Conservation (phyloP, 2,329 filamentous ascomycete genomes). For the Thermothelomyces thermophilus region DNA sequence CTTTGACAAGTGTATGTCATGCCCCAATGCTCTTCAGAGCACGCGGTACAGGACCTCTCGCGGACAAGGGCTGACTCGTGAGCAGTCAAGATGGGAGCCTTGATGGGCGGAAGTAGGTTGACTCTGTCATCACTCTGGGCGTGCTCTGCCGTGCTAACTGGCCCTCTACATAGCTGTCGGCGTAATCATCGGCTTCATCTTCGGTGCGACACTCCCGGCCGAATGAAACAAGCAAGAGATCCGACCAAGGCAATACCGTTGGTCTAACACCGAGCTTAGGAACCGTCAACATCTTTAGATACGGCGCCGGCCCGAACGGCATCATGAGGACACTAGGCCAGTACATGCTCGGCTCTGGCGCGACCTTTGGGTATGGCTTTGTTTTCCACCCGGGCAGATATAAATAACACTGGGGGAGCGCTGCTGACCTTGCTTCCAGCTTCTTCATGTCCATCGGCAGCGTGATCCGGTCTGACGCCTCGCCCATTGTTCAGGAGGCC, state of each 20-base stretch:
- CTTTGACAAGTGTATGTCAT: constrained; percentile 46
- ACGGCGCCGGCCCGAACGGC: constrained; percentile 86
- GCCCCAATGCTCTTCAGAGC: constrained; percentile 4
- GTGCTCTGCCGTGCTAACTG: constrained; percentile 25
- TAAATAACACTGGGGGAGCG: too few species aligned
- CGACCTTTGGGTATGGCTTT: constrained; percentile 83
- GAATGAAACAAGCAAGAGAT: background rate
- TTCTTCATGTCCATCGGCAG: constrained; percentile 99
- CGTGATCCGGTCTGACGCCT: constrained; percentile 87
- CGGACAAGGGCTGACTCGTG: constrained; percentile 26
- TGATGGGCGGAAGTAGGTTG: constrained; percentile 97
- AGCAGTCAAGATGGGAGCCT: constrained; percentile 91
- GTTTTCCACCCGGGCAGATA: background rate
- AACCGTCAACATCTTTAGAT: constrained; percentile 90
- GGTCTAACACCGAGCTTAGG: constrained; percentile 46
- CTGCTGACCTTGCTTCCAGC: constrained; percentile 32
- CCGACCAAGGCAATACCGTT: background rate
- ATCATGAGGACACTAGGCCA: constrained; percentile 92
- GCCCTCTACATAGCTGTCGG: constrained; percentile 64
- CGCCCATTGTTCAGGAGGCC: constrained; percentile 65
- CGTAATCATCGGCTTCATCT: constrained; percentile 95
- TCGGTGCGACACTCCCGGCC: constrained; percentile 51
- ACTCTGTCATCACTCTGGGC: background rate
- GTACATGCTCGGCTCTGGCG: constrained; percentile 92
- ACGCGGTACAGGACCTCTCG: too few species aligned